Evolutionary conservation across 768 basidiomycete genomes (phyloP).

Genomic region (Collybiopsis confluens): DNA sequence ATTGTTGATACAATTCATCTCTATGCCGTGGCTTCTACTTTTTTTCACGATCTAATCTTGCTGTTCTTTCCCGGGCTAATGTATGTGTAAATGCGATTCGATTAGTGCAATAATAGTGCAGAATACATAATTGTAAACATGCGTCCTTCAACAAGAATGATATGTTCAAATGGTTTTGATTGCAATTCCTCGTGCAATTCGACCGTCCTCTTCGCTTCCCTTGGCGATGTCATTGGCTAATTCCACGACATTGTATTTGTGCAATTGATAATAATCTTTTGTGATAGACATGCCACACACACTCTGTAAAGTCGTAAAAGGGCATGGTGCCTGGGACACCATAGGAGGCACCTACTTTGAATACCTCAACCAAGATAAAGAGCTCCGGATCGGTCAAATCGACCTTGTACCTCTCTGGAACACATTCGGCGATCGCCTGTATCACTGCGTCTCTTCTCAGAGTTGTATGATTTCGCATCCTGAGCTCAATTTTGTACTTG

Average conservation of each 20-base stretch:
- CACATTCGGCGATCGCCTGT: slow-evolving; percentile 63
- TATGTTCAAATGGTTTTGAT: no score
- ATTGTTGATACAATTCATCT: background rate
- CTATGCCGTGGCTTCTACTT: background rate
- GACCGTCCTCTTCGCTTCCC: slow-evolving; percentile 6
- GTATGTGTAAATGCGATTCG: slow-evolving; percentile 3
- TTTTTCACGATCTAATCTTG: background rate
- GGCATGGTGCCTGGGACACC: background rate
- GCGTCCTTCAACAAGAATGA: background rate
- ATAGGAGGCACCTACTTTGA: slow-evolving; percentile 53
- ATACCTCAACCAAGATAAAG: slow-evolving; percentile 77
- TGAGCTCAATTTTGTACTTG: slow-evolving; percentile 80
- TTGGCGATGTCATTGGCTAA: slow-evolving; percentile 46
- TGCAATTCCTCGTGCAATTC: background rate
- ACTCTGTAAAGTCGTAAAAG: slow-evolving; percentile 38
- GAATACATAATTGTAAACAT: no score
- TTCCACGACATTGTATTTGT: slow-evolving; percentile 79
- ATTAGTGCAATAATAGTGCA: background rate
- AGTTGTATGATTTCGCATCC: slow-evolving; percentile 73
- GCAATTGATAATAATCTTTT: slow-evolving; percentile 62
- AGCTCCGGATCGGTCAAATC: slow-evolving; percentile 65
- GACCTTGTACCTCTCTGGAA: slow-evolving; percentile 65
- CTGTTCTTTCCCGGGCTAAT: slow-evolving; percentile 22
- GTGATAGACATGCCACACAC: slow-evolving; percentile 75
- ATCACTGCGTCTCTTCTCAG: slow-evolving; percentile 57